Conservation (phyloP, 208 protist species). For the Leptomonas pyrrhocoris region DNA sequence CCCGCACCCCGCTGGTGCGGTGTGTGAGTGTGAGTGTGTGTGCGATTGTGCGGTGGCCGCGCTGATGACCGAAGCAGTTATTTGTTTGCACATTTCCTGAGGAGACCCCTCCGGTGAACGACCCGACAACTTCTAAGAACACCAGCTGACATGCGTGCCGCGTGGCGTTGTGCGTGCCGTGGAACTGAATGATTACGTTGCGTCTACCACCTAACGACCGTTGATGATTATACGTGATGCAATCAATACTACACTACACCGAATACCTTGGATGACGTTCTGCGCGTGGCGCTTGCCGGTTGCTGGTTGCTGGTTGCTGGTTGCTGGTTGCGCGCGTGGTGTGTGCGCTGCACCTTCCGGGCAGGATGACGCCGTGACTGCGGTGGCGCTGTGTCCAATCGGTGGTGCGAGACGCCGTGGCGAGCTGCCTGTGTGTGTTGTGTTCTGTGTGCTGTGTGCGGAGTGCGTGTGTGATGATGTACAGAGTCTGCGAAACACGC, state of each 20-base stretch:
- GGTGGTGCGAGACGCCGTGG: conserved; percentile 24
- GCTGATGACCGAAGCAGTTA: conserved; percentile 26
- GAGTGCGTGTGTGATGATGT: conserved; percentile 25
- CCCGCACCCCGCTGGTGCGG: not conserved
- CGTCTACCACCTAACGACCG: conserved; percentile 23
- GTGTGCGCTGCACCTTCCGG: conserved; percentile 11
- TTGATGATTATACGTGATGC: conserved; percentile 27
- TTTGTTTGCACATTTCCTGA: conserved; percentile 34
- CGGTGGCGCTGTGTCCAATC: conserved; percentile 21
- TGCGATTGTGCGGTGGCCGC: not conserved
- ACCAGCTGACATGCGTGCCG: conserved; percentile 16
- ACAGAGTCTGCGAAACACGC: conserved; percentile 26
- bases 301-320: too few relatives aligned
- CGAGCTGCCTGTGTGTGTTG: conserved; percentile 6
- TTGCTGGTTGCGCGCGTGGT: not conserved
- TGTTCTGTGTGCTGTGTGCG: not conserved
- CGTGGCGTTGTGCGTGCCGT: not conserved
- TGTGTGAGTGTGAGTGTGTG: not conserved
- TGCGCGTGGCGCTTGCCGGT: too few relatives aligned
- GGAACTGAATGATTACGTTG: conserved; percentile 23
- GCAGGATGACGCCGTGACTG: conserved; percentile 15
- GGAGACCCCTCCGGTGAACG: conserved; percentile 9
- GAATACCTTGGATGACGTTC: conserved; percentile 28
- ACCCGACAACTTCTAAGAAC: conserved; percentile 17
- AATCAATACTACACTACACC: conserved; percentile 36